Evolutionary conservation across 257 asterid species (phyloP).

Genomic region (Lithospermum erythrorhizon): DNA sequence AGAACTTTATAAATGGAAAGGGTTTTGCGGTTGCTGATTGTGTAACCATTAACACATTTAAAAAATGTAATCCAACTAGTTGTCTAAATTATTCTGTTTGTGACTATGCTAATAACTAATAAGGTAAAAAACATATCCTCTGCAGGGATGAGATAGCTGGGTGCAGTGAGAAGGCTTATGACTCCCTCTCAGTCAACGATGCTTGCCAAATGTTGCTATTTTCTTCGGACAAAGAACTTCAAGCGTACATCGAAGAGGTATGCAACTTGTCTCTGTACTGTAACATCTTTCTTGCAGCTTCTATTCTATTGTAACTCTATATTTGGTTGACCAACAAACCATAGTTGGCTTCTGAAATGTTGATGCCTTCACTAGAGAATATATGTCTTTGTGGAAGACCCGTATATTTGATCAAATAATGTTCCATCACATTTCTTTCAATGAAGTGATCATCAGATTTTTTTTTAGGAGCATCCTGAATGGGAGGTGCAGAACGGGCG

Average conservation of each 20-base stretch:
- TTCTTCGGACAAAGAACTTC: conserved; percentile 62
- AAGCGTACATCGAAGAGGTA: conserved; percentile 52
- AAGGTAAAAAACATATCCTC: conserved; percentile 13
- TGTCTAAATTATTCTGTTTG: background rate
- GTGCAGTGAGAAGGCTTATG: conserved; percentile 90
- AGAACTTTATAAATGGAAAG: too few relatives aligned
- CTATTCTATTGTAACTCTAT: background rate
- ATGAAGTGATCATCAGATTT: background rate
- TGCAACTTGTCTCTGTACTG: conserved; percentile 1
- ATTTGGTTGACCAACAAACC: too few relatives aligned
- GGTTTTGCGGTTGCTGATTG: too few relatives aligned
- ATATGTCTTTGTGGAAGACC: too few relatives aligned
- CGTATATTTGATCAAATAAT: too few relatives aligned
- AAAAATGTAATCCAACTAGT: too few relatives aligned
- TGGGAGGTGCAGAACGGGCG: conserved; percentile 68
- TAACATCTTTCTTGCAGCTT: background rate
- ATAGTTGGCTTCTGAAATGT: too few relatives aligned
- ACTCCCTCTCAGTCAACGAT: conserved; percentile 57
- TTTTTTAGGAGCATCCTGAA: conserved; percentile 76
- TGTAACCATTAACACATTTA: too few relatives aligned
- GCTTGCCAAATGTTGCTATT: conserved; percentile 58
- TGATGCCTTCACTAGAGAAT: background rate
- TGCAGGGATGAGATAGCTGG: conserved; percentile 93
- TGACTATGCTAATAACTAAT: conserved; percentile 7
- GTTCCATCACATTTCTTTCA: background rate